Percentiles rank a stretch among this genome's conserved stretches.
phyloP scores from a whole-genome alignment of 352 stramenopile genomes.

The Phytophthora idaei region DNA sequence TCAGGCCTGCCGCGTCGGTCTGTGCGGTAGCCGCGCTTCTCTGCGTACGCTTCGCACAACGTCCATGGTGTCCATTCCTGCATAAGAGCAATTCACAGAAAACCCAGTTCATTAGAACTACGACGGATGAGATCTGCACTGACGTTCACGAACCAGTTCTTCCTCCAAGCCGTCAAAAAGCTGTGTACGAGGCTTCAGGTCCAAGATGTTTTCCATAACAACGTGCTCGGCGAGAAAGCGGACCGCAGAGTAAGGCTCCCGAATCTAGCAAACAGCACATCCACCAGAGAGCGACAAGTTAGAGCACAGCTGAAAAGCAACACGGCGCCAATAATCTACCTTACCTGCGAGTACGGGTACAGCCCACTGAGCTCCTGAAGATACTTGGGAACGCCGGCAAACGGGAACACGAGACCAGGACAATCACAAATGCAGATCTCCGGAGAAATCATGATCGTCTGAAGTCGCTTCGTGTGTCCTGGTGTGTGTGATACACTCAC shows the following conservation, averaged over 20 bases:
- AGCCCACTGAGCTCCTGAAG: conserved; percentile 84
- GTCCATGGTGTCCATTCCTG: conserved; percentile 88
- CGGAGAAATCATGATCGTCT: conserved; percentile 83
- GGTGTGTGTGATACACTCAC: conserved; percentile 88
- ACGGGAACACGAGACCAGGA: conserved; percentile 86
- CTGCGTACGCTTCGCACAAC: conserved; percentile 83
- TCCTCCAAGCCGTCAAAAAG: conserved; percentile 81
- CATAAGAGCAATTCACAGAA: not conserved
- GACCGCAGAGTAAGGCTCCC: conserved; percentile 88
- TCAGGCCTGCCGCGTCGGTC: conserved; percentile 79
- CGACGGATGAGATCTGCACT: not conserved
- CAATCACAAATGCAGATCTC: conserved; percentile 90
- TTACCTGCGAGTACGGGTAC: conserved; percentile 84
- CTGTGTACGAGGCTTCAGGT: conserved; percentile 75
- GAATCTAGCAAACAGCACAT: conserved; percentile 54
- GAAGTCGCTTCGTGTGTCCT: conserved; percentile 86
- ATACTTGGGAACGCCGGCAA: conserved; percentile 80
- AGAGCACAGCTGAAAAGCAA: conserved; percentile 9
- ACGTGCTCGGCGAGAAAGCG: conserved; percentile 86
- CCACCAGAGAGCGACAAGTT: not conserved
- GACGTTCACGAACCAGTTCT: conserved; percentile 51
- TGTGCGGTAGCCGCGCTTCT: conserved; percentile 83
- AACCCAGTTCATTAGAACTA: not conserved
- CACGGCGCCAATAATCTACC: not conserved
- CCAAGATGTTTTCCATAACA: conserved; percentile 68